phyloP scores from a whole-genome alignment of 2,329 filamentous ascomycete species.

The Ramularia endophylla region DNA sequence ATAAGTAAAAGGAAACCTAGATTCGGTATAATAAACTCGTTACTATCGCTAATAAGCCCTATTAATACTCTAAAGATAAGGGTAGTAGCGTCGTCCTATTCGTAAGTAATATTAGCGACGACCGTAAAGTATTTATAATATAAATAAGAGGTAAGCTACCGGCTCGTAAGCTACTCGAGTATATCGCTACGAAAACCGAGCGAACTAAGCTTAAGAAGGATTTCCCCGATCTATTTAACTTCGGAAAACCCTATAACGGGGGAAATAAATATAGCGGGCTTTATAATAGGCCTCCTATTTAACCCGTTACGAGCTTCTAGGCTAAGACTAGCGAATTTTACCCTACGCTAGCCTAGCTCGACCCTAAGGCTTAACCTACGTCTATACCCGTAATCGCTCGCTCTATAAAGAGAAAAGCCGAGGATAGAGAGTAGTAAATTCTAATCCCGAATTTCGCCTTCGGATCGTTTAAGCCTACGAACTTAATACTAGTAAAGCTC shows the following conservation, averaged over 20 bases:
- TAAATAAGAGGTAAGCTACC: background rate
- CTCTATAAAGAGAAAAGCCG: background rate
- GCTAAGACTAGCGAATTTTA: background rate
- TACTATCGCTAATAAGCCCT: background rate
- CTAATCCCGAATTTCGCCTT: background rate
- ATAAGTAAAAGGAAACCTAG: background rate
- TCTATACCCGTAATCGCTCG: background rate
- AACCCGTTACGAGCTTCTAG: background rate
- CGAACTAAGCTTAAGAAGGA: background rate
- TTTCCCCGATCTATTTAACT: background rate
- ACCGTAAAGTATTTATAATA: background rate
- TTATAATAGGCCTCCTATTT: background rate
- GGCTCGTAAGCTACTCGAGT: background rate
- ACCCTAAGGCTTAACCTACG: background rate
- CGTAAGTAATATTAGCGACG: background rate
- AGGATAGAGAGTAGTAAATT: background rate
- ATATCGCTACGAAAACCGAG: background rate
- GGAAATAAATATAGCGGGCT: background rate
- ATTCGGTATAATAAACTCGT: background rate
- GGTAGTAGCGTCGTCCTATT: background rate
- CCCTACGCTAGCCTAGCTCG: background rate
- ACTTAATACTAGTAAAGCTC: background rate
- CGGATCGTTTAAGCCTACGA: background rate
- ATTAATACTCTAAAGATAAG: background rate
- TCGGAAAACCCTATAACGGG: background rate